Percentiles rank a stretch among this genome's conserved stretches.
phyloP scores from a whole-genome alignment of 768 basidiomycete species.

The Pulveroboletus sp. region DNA sequence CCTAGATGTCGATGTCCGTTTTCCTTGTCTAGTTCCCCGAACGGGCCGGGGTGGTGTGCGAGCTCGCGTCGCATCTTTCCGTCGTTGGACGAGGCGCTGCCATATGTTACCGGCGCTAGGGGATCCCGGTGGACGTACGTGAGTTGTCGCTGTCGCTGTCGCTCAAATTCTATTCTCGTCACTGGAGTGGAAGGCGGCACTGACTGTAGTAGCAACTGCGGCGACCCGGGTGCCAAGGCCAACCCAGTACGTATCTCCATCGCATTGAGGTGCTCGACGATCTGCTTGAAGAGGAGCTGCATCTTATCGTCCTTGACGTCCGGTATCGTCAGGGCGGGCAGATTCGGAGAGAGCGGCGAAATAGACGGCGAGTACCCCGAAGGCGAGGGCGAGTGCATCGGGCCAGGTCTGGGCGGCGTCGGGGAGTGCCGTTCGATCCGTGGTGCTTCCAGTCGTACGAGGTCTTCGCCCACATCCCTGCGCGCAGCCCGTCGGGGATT shows the following conservation, averaged over 20 bases:
- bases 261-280: conserved; percentile 72
- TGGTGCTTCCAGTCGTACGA: conserved; percentile 13
- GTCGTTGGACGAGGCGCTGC: conserved; percentile 9
- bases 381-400: conserved; percentile 18
- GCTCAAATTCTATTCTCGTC: conserved; percentile 19
- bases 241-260: conserved; percentile 54
- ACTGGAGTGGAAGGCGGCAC: conserved; percentile 11
- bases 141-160: conserved; percentile 11
- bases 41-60: conserved; percentile 5
- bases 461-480: conserved; percentile 20
- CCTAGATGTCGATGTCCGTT: conserved; percentile 33
- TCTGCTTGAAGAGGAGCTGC: conserved; percentile 82
- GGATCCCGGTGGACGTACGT: conserved; percentile 34
- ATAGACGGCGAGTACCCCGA: conserved; percentile 25
- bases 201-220: conserved; percentile 8
- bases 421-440: conserved; percentile 26
- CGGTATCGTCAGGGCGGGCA: conserved; percentile 56
- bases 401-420: conserved; percentile 24
- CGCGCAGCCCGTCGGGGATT: conserved; percentile 53
- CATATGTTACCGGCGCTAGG: conserved; percentile 23
- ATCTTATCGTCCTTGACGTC: conserved; percentile 71
- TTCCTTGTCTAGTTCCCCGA: conserved; percentile 52
- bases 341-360: conserved; percentile 35
- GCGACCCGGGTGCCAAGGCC: conserved; percentile 13
- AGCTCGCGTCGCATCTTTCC: conserved; percentile 1